phyloP scores from a whole-genome alignment of 2,329 filamentous ascomycete species.

The Aspergillus sp. region DNA sequence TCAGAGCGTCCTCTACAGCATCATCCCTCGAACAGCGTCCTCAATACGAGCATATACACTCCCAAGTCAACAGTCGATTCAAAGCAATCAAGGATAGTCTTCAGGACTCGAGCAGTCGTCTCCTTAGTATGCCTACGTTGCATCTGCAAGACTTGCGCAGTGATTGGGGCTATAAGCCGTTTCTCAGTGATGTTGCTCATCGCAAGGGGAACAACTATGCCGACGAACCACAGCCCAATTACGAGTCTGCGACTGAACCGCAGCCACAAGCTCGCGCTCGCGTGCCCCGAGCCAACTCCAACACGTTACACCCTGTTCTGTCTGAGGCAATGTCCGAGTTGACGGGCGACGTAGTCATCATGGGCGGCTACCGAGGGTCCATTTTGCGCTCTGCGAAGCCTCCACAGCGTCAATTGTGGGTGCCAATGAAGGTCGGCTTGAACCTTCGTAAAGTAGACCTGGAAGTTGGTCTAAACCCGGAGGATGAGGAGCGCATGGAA shows the following conservation, averaged over 20 bases:
- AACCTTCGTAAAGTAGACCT: conserved; percentile 90
- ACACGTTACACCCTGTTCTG: conserved; percentile 44
- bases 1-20: conserved; percentile 71
- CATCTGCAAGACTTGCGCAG: conserved; percentile 37
- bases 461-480: conserved; percentile 75
- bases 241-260: conserved; percentile 2
- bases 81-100: conserved; percentile 89
- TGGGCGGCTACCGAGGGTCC: conserved; percentile 89
- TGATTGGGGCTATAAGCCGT: conserved; percentile 34
- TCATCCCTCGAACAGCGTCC: conserved; percentile 83
- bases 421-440: conserved; percentile 86
- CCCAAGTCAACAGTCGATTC: conserved; percentile 82
- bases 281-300: conserved; percentile 22
- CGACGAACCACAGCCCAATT: conserved; percentile 2
- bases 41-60: conserved; percentile 73
- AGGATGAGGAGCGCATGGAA: conserved; percentile 80
- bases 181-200: conserved; percentile 27
- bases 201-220: conserved; percentile 13
- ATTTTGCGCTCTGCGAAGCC: conserved; percentile 80
- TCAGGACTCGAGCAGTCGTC: conserved; percentile 75
- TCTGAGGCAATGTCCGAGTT: conserved; percentile 64
- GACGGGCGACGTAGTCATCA: conserved; percentile 79
- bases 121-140: conserved; percentile 47
- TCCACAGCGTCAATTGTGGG: conserved; percentile 86
- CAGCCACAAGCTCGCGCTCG: conserved; percentile 12